Evolutionary conservation across 192 early-diverging fungal genomes (phyloP), one percentile per base, ranked within the genome.

Genomic region (Linnemannia schmuckeri): DNA sequence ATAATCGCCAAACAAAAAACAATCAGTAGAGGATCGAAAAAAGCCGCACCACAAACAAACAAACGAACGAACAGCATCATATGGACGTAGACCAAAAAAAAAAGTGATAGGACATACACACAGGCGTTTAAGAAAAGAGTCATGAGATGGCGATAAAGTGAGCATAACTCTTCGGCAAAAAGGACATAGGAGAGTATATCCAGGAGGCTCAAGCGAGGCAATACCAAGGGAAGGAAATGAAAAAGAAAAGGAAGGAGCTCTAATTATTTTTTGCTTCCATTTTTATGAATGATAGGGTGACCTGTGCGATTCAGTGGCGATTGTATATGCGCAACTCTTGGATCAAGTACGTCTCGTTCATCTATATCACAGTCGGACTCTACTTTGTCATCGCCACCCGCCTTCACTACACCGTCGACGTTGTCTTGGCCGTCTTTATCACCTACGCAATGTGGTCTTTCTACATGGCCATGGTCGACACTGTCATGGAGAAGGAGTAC

Each of bases 361-460:
- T 80, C 35, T 85, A 89, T 69, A 85, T 82, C 71, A 79, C 81
- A 3, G 55, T 82, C 35, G 88, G 82, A 30, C 79, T 89, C 30
- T 76, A 80, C 69, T 82, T 82, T 54, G 83, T 89, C 46, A n/a
- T 89, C 37, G 88, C 88, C 24, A 86, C 83, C 22, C 83, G 88
- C 52, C 74, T 89, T 18, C 88, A 89, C 52, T 89, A 89, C 63
- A 83, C 88, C 22, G 88, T 89, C 42, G 88, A 89, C 71, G 88
- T 89, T 0, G 74, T 89, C 37, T 52, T 89, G 27, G 88, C 88
- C 24, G 63, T 89, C 49, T 89, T 94, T 73, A 87, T 94, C 79
- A 92, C 93, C 7, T 92, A 90, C 63, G 80, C 89, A 15, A 83
- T 90, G 27, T 91, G 92, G 86, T 89, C 91, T 38, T 40, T 90